Evolutionary conservation across 306 rosid species (phyloP).

Genomic region (Dryas octopetala): DNA sequence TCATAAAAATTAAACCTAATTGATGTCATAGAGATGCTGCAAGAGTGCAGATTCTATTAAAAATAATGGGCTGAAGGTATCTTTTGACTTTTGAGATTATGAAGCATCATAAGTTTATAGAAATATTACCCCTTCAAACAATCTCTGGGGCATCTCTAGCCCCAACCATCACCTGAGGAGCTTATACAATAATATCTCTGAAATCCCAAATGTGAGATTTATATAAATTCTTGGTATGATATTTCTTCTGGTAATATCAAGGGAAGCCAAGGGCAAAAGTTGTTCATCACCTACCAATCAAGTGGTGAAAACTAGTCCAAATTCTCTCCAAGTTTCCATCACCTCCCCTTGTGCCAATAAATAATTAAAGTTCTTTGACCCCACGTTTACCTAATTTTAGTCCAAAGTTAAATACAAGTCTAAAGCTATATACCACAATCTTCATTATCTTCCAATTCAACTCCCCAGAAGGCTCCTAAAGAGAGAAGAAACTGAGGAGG

Average conservation of each 20-base stretch:
- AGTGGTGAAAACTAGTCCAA: slow-evolving; percentile 11
- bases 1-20: too few relatives aligned
- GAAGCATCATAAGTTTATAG: too few relatives aligned
- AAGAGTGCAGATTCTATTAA: too few relatives aligned
- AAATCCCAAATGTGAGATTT: too few relatives aligned
- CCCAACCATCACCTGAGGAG: too few relatives aligned
- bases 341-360: slow-evolving; percentile 23
- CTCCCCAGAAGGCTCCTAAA: not conserved
- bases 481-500: not conserved
- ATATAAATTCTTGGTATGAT: too few relatives aligned
- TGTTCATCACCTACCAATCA: slow-evolving; percentile 1
- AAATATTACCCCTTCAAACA: too few relatives aligned
- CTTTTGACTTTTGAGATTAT: too few relatives aligned
- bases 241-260: slow-evolving; percentile 4
- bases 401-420: slow-evolving; percentile 24
- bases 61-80: too few relatives aligned
- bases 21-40: too few relatives aligned
- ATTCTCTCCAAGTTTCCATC: slow-evolving; percentile 11
- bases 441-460: slow-evolving; percentile 10
- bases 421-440: slow-evolving; percentile 4
- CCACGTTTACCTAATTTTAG: slow-evolving; percentile 17
- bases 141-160: too few relatives aligned
- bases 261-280: slow-evolving; percentile 14
- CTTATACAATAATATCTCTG: too few relatives aligned
- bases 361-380: slow-evolving; percentile 17